phyloP scores from a whole-genome alignment of 2,329 filamentous ascomycete genomes.

The Acarospora socialis region DNA sequence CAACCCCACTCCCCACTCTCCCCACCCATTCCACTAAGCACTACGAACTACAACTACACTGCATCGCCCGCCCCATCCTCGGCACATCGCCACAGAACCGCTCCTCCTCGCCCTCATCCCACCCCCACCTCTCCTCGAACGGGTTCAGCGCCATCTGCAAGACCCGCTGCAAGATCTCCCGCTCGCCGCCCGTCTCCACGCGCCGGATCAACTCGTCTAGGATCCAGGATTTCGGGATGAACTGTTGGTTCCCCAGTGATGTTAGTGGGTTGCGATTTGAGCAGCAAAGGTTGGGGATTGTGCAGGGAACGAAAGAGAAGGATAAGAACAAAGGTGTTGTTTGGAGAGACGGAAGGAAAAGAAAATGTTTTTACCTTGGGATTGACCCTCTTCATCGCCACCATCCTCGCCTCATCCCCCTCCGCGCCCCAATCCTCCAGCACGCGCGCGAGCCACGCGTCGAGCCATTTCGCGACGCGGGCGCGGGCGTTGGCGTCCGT shows the following conservation, averaged over 20 bases:
- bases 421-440: constrained; percentile 58
- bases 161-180: constrained; percentile 59
- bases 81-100: constrained; percentile 81
- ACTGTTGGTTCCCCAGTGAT: constrained; percentile 36
- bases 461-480: constrained; percentile 64
- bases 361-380: constrained; percentile 45
- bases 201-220: constrained; percentile 83
- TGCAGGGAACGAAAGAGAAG: background rate
- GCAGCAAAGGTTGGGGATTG: background rate
- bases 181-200: constrained; percentile 71
- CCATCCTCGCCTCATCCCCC: constrained; percentile 48
- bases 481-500: constrained; percentile 51
- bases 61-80: constrained; percentile 60
- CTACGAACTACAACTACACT: constrained; percentile 92
- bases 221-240: constrained; percentile 80
- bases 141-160: constrained; percentile 76
- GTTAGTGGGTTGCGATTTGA: too few relatives aligned
- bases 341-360: background rate
- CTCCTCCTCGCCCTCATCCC: constrained; percentile 55
- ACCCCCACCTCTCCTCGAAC: constrained; percentile 56
- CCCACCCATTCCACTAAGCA: too few relatives aligned
- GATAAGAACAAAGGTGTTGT: constrained; percentile 3
- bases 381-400: constrained; percentile 72
- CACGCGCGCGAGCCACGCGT: constrained; percentile 57
- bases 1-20: too few relatives aligned